Conservation (phyloP, 371 early-diverging fungal genomes). For the Rhizomucor pusillus region DNA sequence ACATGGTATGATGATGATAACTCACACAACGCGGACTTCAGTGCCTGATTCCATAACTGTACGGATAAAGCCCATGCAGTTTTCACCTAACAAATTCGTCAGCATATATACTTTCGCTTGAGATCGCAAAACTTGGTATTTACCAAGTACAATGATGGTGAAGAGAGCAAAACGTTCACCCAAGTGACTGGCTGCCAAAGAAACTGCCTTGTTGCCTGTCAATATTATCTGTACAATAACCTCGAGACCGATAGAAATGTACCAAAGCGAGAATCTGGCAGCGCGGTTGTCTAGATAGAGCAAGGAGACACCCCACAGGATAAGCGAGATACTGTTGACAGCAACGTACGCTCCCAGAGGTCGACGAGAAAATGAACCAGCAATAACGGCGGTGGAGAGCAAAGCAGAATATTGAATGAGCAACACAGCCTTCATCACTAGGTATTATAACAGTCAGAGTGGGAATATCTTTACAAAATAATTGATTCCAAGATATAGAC, state of each 20-base stretch:
- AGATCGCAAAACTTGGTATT: too few species aligned
- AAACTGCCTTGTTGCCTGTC: constrained; percentile 46
- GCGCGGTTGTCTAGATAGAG: constrained; percentile 17
- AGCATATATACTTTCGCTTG: too few species aligned
- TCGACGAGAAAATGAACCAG: constrained; percentile 20
- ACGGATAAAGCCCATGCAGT: constrained; percentile 48
- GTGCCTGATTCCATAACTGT: constrained; percentile 36
- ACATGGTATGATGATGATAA: not conserved
- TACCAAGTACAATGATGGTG: constrained; percentile 53
- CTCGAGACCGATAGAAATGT: constrained; percentile 45
- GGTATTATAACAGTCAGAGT: not conserved
- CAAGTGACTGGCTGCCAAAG: constrained; percentile 56
- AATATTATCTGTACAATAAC: constrained; percentile 38
- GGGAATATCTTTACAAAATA: not conserved
- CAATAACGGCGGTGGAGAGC: constrained; percentile 17
- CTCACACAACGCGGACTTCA: constrained; percentile 35
- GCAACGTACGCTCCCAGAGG: constrained; percentile 36
- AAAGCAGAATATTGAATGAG: constrained; percentile 36
- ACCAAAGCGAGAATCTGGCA: constrained; percentile 50
- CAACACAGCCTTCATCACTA: constrained; percentile 46
- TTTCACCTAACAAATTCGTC: constrained; percentile 30
- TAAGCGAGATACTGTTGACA: constrained; percentile 38
- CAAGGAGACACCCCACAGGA: constrained; percentile 52
- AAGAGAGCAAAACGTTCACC: constrained; percentile 58
- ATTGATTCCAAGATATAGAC: not conserved